Evolutionary conservation across 768 basidiomycete genomes (phyloP).

Genomic region (Clitopilus hobsonii): DNA sequence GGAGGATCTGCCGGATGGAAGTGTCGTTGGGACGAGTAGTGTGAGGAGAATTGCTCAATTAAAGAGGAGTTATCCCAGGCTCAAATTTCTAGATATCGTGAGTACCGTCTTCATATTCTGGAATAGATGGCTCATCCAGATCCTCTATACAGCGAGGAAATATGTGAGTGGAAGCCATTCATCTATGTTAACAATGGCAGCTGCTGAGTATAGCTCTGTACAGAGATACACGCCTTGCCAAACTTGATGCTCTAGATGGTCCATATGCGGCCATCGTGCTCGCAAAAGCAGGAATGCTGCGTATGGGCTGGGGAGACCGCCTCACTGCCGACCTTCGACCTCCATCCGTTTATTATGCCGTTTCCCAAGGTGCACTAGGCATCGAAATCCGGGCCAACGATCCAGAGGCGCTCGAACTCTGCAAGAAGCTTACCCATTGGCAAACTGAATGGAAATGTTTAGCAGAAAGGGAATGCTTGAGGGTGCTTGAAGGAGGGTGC

Average conservation of each 20-base stretch:
- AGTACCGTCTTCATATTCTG: conserved; percentile 29
- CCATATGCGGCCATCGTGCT: conserved; percentile 88
- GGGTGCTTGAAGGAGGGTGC: conserved; percentile 94
- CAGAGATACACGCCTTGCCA: conserved; percentile 88
- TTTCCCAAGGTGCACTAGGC: conserved; percentile 90
- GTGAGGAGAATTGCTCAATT: conserved; percentile 91
- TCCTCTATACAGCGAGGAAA: conserved; percentile 70
- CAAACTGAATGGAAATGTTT: conserved; percentile 71
- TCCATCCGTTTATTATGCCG: conserved; percentile 80
- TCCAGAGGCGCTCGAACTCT: conserved; percentile 52
- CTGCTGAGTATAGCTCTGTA: no score
- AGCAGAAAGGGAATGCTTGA: conserved; percentile 84
- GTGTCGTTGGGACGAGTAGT: conserved; percentile 93
- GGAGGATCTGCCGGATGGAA: conserved; percentile 81
- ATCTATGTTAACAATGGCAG: no score
- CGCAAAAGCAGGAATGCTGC: conserved; percentile 87
- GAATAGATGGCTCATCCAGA: no score
- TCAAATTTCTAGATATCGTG: conserved; percentile 87
- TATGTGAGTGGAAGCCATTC: conserved; percentile 66
- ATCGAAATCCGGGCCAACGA: conserved; percentile 80
- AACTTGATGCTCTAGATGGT: conserved; percentile 80
- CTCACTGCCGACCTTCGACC: conserved; percentile 70
- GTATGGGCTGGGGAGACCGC: conserved; percentile 70
- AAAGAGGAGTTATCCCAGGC: conserved; percentile 65
- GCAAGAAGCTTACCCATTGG: conserved; percentile 68